Conservation (phyloP, 1,284 basidiomycete species). For the Meripilus lineatus region DNA sequence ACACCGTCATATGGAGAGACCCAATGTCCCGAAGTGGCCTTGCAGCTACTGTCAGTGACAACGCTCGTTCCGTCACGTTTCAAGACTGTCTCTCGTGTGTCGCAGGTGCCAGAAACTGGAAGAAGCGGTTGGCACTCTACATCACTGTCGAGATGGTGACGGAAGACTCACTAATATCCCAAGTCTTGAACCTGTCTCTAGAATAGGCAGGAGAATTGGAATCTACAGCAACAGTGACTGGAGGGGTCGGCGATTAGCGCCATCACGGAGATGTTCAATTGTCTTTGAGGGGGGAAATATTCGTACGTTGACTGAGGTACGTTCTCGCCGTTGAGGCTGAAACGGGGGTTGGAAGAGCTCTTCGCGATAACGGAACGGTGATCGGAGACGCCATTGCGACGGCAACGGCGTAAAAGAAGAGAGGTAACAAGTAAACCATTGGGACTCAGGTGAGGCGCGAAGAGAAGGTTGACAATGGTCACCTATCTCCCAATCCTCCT, state of each 20-base stretch:
- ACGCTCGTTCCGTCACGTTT: conserved; percentile 49
- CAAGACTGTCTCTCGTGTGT: conserved; percentile 50
- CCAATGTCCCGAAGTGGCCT: conserved; percentile 45
- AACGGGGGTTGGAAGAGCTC: conserved; percentile 34
- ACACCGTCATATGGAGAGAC: conserved; percentile 46
- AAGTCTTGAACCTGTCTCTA: conserved; percentile 39
- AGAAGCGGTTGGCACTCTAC: neutral
- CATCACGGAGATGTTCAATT: neutral
- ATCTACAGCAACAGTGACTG: conserved; percentile 41
- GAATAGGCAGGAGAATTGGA: conserved; percentile 43
- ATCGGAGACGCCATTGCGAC: conserved; percentile 8
- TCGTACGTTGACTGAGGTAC: conserved; percentile 33
- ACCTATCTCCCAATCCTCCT: too few relatives aligned
- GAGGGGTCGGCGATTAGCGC: neutral
- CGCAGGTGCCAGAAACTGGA: conserved; percentile 45
- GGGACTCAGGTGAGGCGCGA: too few relatives aligned
- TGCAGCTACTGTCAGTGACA: conserved; percentile 36
- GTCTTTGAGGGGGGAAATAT: neutral
- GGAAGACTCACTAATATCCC: conserved; percentile 37
- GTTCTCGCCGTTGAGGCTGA: conserved; percentile 32
- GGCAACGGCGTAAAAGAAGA: neutral
- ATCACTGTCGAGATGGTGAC: neutral
- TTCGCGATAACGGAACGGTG: neutral
- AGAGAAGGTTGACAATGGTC: too few relatives aligned
- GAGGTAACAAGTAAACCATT: too few relatives aligned